Evolutionary conservation across 2,329 filamentous ascomycete genomes (phyloP).

Genomic region (Fusarium devonianum): DNA sequence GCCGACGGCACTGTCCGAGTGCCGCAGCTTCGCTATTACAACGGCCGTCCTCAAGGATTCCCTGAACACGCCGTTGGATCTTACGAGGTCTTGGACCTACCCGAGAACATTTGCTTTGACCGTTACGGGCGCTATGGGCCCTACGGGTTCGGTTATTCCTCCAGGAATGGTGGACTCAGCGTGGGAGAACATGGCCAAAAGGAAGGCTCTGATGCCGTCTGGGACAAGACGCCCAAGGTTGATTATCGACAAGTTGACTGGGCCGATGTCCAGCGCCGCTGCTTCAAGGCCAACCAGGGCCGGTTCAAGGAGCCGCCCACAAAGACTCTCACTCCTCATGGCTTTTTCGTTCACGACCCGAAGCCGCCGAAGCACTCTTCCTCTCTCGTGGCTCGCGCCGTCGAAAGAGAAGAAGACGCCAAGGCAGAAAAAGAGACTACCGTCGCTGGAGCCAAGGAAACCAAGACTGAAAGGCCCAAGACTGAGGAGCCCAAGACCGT

Average conservation of each 20-base stretch:
- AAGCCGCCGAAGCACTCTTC: conserved; percentile 3
- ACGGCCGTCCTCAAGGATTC: conserved; percentile 82
- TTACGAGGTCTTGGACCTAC: conserved; percentile 78
- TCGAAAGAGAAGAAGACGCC: conserved; percentile 23
- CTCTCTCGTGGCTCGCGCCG: conserved; percentile 17
- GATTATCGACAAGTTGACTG: conserved; percentile 81
- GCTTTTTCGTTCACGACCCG: conserved; percentile 59
- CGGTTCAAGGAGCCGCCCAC: conserved; percentile 67
- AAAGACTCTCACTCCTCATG: conserved; percentile 52
- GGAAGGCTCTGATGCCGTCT: conserved; percentile 81
- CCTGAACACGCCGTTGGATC: conserved; percentile 88
- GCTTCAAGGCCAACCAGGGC: conserved; percentile 72
- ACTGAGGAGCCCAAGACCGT: conserved; percentile 5
- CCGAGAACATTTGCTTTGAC: conserved; percentile 91
- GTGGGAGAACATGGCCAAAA: conserved; percentile 85
- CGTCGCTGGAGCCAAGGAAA: conserved; percentile 5
- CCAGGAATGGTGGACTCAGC: conserved; percentile 79
- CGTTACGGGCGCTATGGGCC: conserved; percentile 86
- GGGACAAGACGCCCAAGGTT: conserved; percentile 73
- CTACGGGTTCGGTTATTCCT: conserved; percentile 88
- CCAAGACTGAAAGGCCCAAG: conserved; percentile 15
- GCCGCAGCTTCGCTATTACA: conserved; percentile 75
- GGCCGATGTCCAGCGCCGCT: conserved; percentile 79
- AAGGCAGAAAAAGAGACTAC: conserved; percentile 23
- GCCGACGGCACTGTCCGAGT: conserved; percentile 67